These are phyloP conservation scores for Taphrina wiesneri DNA, from an alignment of 1,139 yeast genomes.

Conservation along the genomic window DNA sequence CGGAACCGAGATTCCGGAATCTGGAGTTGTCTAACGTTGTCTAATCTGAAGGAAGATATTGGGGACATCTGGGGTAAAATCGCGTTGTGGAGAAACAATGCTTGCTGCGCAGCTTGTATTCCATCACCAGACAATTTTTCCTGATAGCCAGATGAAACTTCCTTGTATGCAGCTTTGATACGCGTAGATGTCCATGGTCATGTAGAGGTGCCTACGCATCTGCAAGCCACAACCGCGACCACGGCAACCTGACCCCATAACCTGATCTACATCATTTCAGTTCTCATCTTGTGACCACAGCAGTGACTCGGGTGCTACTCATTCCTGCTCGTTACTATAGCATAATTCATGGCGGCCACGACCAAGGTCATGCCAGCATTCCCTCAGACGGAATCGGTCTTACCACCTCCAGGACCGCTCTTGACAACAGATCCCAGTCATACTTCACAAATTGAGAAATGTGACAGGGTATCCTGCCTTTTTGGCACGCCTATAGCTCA, in stretches of 20 bases:
- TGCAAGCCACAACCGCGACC: too few relatives aligned
- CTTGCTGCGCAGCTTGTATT: too few relatives aligned
- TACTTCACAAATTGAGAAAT: not conserved
- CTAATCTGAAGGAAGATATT: not conserved
- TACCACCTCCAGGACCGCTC: not conserved
- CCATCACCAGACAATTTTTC: too few relatives aligned
- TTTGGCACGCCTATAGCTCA: conserved; percentile 75
- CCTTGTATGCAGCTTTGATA: too few relatives aligned
- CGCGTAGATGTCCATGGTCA: too few relatives aligned
- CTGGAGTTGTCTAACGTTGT: not conserved
- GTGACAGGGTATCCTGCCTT: conserved; percentile 10
- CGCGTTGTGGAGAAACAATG: not conserved
- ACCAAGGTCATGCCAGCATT: not conserved
- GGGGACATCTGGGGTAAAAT: not conserved
- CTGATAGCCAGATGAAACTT: too few relatives aligned
- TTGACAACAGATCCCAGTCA: conserved; percentile 1
- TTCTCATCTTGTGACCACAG: too few relatives aligned
- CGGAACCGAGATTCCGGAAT: not conserved
- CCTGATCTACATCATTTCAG: too few relatives aligned
- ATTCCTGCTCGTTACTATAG: too few relatives aligned
- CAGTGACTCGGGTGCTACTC: too few relatives aligned
- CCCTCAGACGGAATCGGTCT: not conserved
- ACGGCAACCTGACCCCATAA: too few relatives aligned
- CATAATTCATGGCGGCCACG: not conserved
- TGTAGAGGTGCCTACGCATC: too few relatives aligned